These are phyloP conservation scores for Starmerella roubikii DNA, from an alignment of 805 yeast species.

Conservation along the genomic window DNA sequence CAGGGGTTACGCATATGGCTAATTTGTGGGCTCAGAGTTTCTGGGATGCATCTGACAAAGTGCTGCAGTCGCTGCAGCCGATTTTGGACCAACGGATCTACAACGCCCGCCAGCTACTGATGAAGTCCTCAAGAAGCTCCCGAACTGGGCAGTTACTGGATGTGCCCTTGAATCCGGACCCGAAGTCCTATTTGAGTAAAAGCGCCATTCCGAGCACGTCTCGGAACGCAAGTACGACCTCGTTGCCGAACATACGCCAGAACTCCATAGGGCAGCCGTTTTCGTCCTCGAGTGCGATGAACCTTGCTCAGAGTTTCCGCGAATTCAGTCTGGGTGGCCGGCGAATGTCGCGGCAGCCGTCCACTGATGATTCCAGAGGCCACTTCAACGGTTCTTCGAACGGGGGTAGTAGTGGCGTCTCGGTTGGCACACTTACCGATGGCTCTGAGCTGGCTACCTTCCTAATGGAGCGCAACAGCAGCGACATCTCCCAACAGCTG, in stretches of 20 bases:
- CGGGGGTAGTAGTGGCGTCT: neutral
- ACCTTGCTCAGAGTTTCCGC: constrained; percentile 11
- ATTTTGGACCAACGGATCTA: constrained; percentile 2
- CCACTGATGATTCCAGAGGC: neutral
- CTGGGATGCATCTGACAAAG: constrained; percentile 60
- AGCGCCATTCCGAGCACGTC: neutral
- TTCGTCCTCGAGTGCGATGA: constrained; percentile 5
- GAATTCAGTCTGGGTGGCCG: constrained; percentile 10
- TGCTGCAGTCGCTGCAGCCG: constrained; percentile 27
- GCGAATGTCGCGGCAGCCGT: constrained; percentile 9
- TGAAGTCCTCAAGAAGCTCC: neutral
- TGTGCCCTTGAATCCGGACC: constrained; percentile 1
- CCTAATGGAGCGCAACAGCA: constrained; percentile 2
- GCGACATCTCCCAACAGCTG: constrained; percentile 26
- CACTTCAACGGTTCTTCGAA: neutral
- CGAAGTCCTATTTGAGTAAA: neutral
- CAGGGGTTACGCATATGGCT: constrained; percentile 31
- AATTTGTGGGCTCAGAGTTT: constrained; percentile 71
- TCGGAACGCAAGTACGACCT: no score
- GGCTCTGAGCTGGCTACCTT: constrained; percentile 1
- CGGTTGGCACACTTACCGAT: no score
- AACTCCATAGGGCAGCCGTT: neutral
- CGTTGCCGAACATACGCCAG: neutral
- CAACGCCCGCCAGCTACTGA: constrained; percentile 1
- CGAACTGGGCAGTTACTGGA: constrained; percentile 1